phyloP scores from a whole-genome alignment of 805 yeast species.

The Naumovozyma dairenensis region DNA sequence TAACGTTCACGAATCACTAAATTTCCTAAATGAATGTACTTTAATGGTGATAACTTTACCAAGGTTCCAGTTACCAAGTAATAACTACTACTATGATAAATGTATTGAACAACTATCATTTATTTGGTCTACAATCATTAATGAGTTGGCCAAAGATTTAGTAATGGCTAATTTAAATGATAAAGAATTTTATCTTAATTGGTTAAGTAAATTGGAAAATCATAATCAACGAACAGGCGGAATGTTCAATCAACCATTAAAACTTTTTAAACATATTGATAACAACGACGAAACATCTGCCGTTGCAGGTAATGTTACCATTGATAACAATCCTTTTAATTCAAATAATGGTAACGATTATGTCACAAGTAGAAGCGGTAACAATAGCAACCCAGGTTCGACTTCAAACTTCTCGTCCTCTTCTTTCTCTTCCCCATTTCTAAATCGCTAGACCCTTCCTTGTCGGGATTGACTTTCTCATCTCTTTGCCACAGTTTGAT shows the following conservation, averaged over 20 bases:
- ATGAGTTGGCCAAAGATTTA: slow-evolving; percentile 19
- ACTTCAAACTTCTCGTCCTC: too few species aligned
- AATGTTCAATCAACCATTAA: slow-evolving; percentile 18
- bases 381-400: too few species aligned
- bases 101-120: slow-evolving; percentile 28
- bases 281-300: too few species aligned
- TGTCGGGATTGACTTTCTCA: too few species aligned
- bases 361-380: too few species aligned
- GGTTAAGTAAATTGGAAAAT: slow-evolving; percentile 16
- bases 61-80: slow-evolving; percentile 25
- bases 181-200: slow-evolving; percentile 10
- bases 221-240: slow-evolving; percentile 21
- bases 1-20: slow-evolving; percentile 20
- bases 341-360: too few species aligned
- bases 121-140: slow-evolving; percentile 26
- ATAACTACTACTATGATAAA: slow-evolving; percentile 30
- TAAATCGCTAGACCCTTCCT: too few species aligned
- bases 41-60: slow-evolving; percentile 24
- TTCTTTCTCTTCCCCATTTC: too few species aligned
- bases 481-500: too few species aligned
- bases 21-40: slow-evolving; percentile 23
- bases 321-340: too few species aligned
- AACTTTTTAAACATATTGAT: slow-evolving; percentile 20
- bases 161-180: slow-evolving; percentile 12
- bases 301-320: too few species aligned